phyloP scores from a whole-genome alignment of 257 asterid genomes.

The Plantago major region DNA sequence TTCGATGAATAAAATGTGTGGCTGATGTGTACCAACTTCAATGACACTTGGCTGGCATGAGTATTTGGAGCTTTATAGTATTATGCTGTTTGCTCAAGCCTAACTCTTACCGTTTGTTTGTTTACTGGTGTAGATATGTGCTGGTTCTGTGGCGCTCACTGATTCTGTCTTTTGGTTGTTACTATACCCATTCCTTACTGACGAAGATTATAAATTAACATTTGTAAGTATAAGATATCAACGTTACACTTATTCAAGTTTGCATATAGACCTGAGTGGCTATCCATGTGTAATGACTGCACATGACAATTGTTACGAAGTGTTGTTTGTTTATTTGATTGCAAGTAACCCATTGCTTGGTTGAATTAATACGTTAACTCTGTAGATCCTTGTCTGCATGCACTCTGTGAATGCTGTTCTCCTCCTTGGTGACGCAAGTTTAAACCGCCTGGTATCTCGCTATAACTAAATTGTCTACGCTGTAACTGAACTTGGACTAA shows the following conservation, averaged over 20 bases:
- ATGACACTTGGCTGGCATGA: not conserved
- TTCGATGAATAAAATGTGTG: not conserved
- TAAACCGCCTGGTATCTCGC: slow-evolving; percentile 52
- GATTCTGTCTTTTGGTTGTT: slow-evolving; percentile 50
- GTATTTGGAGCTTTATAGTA: too few relatives aligned
- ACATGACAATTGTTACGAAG: too few relatives aligned
- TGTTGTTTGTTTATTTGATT: too few relatives aligned
- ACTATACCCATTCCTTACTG: slow-evolving; percentile 37
- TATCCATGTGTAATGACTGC: too few relatives aligned
- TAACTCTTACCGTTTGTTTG: slow-evolving; percentile 4
- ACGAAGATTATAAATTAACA: slow-evolving; percentile 20
- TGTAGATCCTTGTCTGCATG: slow-evolving; percentile 60
- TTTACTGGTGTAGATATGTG: slow-evolving; percentile 37
- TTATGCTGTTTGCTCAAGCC: not conserved
- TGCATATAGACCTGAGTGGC: too few relatives aligned
- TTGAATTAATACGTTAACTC: not conserved
- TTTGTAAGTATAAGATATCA: slow-evolving; percentile 33
- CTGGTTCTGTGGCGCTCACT: slow-evolving; percentile 57
- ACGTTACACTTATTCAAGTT: not conserved
- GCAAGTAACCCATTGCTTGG: too few relatives aligned
- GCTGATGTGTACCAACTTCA: not conserved
- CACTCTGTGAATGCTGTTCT: slow-evolving; percentile 69
- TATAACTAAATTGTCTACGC: not conserved
- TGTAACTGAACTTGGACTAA: slow-evolving; percentile 13
- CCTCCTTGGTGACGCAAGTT: slow-evolving; percentile 64